These are phyloP conservation scores for Boletus pseudopeckii DNA, from an alignment of 768 basidiomycete genomes.

Conservation along the genomic window DNA sequence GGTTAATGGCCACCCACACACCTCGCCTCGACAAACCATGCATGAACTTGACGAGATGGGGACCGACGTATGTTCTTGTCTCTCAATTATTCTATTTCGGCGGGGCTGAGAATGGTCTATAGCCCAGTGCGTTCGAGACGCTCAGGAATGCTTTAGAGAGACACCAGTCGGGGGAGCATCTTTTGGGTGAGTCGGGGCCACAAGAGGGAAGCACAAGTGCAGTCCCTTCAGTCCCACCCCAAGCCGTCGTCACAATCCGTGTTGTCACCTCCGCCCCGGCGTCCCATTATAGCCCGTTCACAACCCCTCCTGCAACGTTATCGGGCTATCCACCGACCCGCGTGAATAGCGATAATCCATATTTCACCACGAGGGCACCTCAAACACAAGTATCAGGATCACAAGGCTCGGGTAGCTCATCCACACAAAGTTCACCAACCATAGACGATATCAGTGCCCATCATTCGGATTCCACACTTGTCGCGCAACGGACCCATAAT, in stretches of 20 bases:
- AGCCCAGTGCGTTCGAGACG: conserved; percentile 49
- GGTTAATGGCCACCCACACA: background rate
- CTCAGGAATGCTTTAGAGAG: conserved; percentile 51
- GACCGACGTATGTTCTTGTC: conserved; percentile 43
- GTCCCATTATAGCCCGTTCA: conserved; percentile 3
- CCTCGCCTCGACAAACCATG: conserved; percentile 14
- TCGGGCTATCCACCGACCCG: background rate
- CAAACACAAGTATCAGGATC: conserved; percentile 6
- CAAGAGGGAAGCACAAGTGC: background rate
- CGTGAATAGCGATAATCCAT: conserved; percentile 19
- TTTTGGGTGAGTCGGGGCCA: background rate
- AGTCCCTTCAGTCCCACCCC: conserved; percentile 6
- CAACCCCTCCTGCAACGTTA: background rate
- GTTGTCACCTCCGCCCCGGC: background rate
- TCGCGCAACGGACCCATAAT: conserved; percentile 29
- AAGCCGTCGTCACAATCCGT: conserved; percentile 13
- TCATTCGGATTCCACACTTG: conserved; percentile 16
- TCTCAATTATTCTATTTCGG: background rate
- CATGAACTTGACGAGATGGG: conserved; percentile 54
- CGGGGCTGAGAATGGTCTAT: background rate
- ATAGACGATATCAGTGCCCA: background rate
- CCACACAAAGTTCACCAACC: conserved; percentile 10
- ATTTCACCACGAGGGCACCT: conserved; percentile 1
- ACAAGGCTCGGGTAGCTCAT: conserved; percentile 1
- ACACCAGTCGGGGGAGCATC: conserved; percentile 35